Base-by-base conservation (phyloP, 306 rosid species). In the Prunus mira region DNA sequence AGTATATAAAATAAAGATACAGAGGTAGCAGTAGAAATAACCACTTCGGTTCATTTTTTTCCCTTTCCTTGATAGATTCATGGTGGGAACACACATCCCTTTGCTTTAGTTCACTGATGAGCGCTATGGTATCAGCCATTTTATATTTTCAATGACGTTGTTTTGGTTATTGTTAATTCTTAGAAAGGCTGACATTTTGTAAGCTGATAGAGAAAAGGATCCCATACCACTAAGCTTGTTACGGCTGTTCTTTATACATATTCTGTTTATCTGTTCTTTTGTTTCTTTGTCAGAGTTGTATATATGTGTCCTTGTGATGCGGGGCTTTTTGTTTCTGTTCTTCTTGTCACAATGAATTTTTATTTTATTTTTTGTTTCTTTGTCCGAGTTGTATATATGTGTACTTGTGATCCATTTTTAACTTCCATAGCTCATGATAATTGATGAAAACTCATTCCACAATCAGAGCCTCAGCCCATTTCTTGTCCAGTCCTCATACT, bases 1-100 rank as follows among this genome's bases (percentile, higher is more conserved):
- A 88, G 65, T 64, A 75, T 62, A 64, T 30, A 46, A 46, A 56
- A 73, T 52, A 73, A 72, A 66, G 77, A 34, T 70, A 78, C 67
- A 77, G 72, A 55, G 58, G 78, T 76, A 61, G 79, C 58, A 38
- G 63, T 78, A 47, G 78, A 62, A 72, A 78, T 68, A 74, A 62
- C 61, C 6, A 76, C 13, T 56, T 30, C 9, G 0, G 20, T 12
- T 12, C 11, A 62, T 69, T 27, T 27, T 28, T 25, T 25, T 72
- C 7, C 11, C 63, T 25, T 27, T 28, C 8, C 17, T 72, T 38
- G 13, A 72, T 71, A 30, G 75, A 32, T 52, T 71, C 50, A 32
- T 71, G 58, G 5, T 52, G 49, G 14, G 27, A 7, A 12, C 54
- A 57, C 52, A n/a, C n/a, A 56, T 25, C 7, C 27, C 58, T 60